A percentile compares a stretch with the other conserved stretches of the same genome.
phyloP scores from a whole-genome alignment of 2,329 filamentous ascomycete genomes.

The Reticulascus tulasneorum region DNA sequence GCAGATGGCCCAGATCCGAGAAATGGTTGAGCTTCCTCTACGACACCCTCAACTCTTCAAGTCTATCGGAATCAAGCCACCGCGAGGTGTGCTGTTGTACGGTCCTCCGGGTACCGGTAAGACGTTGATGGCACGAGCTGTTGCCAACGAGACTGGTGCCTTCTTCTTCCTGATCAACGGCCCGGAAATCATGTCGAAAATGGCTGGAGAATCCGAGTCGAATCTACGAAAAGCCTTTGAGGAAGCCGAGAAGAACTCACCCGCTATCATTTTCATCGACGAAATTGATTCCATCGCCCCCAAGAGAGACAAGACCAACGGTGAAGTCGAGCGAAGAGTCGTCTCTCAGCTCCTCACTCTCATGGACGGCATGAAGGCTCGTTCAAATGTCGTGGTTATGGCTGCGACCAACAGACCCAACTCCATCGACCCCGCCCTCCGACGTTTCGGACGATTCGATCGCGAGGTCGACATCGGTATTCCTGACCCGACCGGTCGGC shows the following conservation, averaged over 20 bases:
- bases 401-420: slow-evolving; percentile 98
- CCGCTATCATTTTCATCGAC: slow-evolving; percentile 98
- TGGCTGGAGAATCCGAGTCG: slow-evolving; percentile 98
- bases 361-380: slow-evolving; percentile 99
- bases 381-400: slow-evolving; percentile 98
- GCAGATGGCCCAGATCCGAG: slow-evolving; percentile 99
- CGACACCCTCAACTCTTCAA: slow-evolving; percentile 99
- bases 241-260: slow-evolving; percentile 98
- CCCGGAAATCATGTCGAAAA: slow-evolving; percentile 99
- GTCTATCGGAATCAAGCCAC: slow-evolving; percentile 99
- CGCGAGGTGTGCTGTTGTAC: slow-evolving; percentile 93
- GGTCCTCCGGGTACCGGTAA: slow-evolving; percentile 99
- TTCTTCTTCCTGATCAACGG: slow-evolving; percentile 99
- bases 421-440: slow-evolving; percentile 95
- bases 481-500: slow-evolving; percentile 93
- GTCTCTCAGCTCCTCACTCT: slow-evolving; percentile 93
- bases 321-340: slow-evolving; percentile 96
- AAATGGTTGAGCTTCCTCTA: slow-evolving; percentile 94
- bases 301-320: slow-evolving; percentile 99
- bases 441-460: slow-evolving; percentile 97
- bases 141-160: slow-evolving; percentile 97
- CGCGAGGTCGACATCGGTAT: slow-evolving; percentile 98
- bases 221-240: slow-evolving; percentile 99
- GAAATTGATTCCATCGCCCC: slow-evolving; percentile 99
- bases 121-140: slow-evolving; percentile 96